A percentile compares a stretch with the other conserved stretches of the same genome.
phyloP scores from a whole-genome alignment of 192 early-diverging fungal species.

The Podila minutissima region DNA sequence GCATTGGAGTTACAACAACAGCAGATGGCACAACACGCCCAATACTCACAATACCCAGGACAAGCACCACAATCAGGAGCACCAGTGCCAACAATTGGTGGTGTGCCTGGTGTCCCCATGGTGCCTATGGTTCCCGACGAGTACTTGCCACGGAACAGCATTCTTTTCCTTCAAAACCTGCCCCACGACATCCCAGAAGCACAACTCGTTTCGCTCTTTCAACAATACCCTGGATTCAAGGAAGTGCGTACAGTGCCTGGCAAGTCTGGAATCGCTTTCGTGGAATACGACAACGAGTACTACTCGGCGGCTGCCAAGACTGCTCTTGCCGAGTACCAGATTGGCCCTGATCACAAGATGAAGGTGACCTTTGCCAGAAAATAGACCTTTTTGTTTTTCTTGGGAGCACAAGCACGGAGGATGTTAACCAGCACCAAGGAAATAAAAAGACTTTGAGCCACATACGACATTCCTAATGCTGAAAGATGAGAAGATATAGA shows the following conservation, averaged over 20 bases:
- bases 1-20: constrained; percentile 36
- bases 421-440: too few relatives aligned
- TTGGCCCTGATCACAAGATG: constrained; percentile 74
- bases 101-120: constrained; percentile 10
- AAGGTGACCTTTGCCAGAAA: constrained; percentile 90
- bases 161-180: constrained; percentile 93
- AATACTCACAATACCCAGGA: constrained; percentile 8
- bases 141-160: constrained; percentile 88
- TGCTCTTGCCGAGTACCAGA: constrained; percentile 70
- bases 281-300: constrained; percentile 91
- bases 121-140: constrained; percentile 72
- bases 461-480: too few relatives aligned
- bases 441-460: too few relatives aligned
- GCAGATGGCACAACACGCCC: constrained; percentile 27
- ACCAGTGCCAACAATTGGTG: background rate
- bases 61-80: constrained; percentile 4
- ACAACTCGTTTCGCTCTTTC: constrained; percentile 75
- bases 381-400: constrained; percentile 28
- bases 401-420: too few relatives aligned
- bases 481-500: too few relatives aligned
- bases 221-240: constrained; percentile 90
- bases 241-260: constrained; percentile 95
- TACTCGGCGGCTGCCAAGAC: constrained; percentile 85
- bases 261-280: constrained; percentile 95
- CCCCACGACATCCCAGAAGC: constrained; percentile 74